phyloP scores from a whole-genome alignment of 2,329 filamentous ascomycete genomes.

The Claviceps monticola region DNA sequence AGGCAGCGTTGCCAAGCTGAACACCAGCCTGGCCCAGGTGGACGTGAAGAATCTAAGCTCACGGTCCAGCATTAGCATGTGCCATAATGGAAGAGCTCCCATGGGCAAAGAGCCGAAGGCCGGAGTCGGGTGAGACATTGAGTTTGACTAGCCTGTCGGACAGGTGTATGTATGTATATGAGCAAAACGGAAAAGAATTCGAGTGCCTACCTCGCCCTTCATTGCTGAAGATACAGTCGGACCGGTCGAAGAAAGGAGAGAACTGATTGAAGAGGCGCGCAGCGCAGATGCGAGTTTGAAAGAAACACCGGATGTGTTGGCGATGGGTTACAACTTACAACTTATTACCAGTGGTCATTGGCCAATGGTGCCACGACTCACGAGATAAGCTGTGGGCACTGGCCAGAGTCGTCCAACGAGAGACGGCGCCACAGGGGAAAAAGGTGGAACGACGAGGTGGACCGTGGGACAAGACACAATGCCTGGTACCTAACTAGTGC shows the following conservation, averaged over 20 bases:
- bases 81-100: neutral
- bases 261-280: conserved; percentile 18
- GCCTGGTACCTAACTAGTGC: conserved; percentile 4
- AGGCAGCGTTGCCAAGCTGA: conserved; percentile 62
- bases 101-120: neutral
- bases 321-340: conserved; percentile 14
- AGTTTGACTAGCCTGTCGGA: neutral
- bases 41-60: conserved; percentile 44
- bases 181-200: neutral
- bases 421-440: conserved; percentile 3
- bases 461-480: neutral
- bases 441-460: neutral
- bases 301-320: conserved; percentile 13
- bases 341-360: neutral
- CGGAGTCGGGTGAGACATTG: neutral
- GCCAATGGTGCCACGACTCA: too few relatives aligned
- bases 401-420: conserved; percentile 4
- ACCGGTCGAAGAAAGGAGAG: conserved; percentile 7
- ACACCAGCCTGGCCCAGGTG: conserved; percentile 56
- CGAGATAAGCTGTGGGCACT: neutral
- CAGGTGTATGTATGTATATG: neutral
- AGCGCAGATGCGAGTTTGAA: conserved; percentile 15
- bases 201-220: conserved; percentile 41
- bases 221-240: conserved; percentile 15
- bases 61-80: conserved; percentile 7